Conservation (phyloP, 2,329 filamentous ascomycete species). For the Pseudogymnoascus sp. region DNA sequence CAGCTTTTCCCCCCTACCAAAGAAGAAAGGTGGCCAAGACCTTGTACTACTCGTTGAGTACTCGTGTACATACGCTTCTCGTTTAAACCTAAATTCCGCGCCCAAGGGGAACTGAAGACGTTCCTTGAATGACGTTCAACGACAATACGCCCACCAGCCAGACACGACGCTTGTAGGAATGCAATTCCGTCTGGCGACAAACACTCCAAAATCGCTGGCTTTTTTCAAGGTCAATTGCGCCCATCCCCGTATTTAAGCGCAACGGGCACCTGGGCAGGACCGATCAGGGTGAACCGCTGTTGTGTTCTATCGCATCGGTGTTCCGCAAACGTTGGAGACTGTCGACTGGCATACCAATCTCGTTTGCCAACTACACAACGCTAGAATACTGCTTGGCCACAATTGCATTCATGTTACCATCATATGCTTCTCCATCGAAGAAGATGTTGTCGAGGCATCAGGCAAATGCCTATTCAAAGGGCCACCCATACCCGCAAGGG, state of each 20-base stretch:
- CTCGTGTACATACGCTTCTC: conserved; percentile 7
- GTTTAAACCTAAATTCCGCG: conserved; percentile 9
- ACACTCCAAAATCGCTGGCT: neutral
- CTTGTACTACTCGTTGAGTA: neutral
- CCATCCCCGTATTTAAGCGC: neutral
- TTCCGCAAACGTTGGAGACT: conserved; percentile 1
- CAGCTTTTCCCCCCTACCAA: conserved; percentile 6
- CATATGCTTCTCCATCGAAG: conserved; percentile 42
- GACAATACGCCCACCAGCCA: neutral
- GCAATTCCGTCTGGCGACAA: conserved; percentile 4
- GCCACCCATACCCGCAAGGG: conserved; percentile 62
- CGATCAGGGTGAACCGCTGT: conserved; percentile 4
- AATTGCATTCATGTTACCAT: conserved; percentile 49
- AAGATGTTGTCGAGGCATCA: conserved; percentile 84
- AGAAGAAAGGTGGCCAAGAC: conserved; percentile 7
- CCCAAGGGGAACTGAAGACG: conserved; percentile 7
- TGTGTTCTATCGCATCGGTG: conserved; percentile 7
- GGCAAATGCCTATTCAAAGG: conserved; percentile 68
- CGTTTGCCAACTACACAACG: neutral
- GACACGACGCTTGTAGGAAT: conserved; percentile 7
- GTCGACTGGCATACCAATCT: neutral
- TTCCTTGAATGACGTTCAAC: neutral
- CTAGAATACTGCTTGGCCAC: neutral
- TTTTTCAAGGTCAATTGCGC: conserved; percentile 8
- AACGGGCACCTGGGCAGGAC: conserved; percentile 5